Percentiles rank a stretch among this genome's conserved stretches.
phyloP scores from a whole-genome alignment of 768 basidiomycete species.

The Hygrophorus pudorinus region DNA sequence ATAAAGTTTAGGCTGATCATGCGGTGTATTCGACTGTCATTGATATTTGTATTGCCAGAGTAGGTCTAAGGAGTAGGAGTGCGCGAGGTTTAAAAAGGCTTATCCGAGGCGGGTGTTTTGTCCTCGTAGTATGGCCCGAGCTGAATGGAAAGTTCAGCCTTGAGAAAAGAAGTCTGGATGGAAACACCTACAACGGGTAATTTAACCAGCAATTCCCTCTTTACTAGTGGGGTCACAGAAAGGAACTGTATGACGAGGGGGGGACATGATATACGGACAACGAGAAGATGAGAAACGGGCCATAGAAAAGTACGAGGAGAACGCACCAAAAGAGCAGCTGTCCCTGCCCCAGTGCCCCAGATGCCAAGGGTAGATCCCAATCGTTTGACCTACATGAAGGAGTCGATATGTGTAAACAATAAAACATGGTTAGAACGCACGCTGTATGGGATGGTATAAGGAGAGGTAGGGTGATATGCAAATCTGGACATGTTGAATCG shows the following conservation, averaged over 20 bases:
- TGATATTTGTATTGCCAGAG: no score
- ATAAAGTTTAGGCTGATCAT: no score
- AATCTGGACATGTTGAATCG: background rate
- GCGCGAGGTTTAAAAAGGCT: constrained; percentile 52
- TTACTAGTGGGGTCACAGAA: constrained; percentile 80
- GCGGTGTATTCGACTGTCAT: no score
- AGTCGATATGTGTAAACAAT: constrained; percentile 3
- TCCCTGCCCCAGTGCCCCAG: constrained; percentile 66
- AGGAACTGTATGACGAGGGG: constrained; percentile 45
- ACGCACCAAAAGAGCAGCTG: constrained; percentile 59
- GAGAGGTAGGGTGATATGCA: background rate
- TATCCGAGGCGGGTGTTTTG: constrained; percentile 72
- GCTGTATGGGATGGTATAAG: constrained; percentile 6
- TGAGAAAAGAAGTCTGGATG: constrained; percentile 4
- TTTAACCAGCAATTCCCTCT: constrained; percentile 62
- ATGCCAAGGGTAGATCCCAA: constrained; percentile 55
- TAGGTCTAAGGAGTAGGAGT: background rate
- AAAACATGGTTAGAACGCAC: constrained; percentile 7
- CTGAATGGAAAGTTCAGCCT: constrained; percentile 25
- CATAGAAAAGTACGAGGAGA: background rate
- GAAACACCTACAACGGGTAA: constrained; percentile 56
- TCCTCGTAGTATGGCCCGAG: constrained; percentile 67
- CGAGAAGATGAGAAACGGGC: background rate
- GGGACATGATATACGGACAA: constrained; percentile 4
- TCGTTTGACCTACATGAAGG: constrained; percentile 33